Conservation (phyloP, 2,329 filamentous ascomycete species). For the Claviceps capensis region DNA sequence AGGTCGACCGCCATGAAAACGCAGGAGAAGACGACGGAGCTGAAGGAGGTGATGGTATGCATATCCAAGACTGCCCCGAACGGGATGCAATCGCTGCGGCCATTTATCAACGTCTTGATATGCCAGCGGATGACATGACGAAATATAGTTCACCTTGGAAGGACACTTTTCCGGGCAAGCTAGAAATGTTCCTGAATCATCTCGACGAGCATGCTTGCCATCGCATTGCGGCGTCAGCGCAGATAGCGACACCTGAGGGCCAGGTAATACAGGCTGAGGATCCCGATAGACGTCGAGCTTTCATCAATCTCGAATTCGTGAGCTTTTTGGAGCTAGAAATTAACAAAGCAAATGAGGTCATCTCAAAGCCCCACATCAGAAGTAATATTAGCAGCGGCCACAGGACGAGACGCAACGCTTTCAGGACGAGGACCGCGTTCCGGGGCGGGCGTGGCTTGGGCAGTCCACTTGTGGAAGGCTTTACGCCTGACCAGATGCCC, state of each 20-base stretch:
- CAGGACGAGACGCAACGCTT: not conserved
- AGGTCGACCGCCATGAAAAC: no score
- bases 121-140: no score
- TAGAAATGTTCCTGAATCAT: constrained; percentile 3
- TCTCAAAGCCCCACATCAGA: not conserved
- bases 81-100: no score
- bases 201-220: not conserved
- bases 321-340: not conserved
- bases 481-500: constrained; percentile 7
- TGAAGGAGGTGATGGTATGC: not conserved
- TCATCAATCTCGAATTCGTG: not conserved
- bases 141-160: not conserved
- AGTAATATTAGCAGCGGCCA: not conserved
- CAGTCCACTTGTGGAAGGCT: constrained; percentile 11
- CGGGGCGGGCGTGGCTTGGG: constrained; percentile 12
- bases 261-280: not conserved
- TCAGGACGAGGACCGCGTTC: not conserved
- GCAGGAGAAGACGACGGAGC: no score
- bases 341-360: not conserved
- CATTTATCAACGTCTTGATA: no score
- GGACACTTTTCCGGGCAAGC: not conserved
- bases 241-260: not conserved
- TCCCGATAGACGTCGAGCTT: not conserved
- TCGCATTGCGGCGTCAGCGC: not conserved
- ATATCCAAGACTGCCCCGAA: no score